phyloP scores from a whole-genome alignment of 2,329 filamentous ascomycete genomes.

The Monilinia laxa region DNA sequence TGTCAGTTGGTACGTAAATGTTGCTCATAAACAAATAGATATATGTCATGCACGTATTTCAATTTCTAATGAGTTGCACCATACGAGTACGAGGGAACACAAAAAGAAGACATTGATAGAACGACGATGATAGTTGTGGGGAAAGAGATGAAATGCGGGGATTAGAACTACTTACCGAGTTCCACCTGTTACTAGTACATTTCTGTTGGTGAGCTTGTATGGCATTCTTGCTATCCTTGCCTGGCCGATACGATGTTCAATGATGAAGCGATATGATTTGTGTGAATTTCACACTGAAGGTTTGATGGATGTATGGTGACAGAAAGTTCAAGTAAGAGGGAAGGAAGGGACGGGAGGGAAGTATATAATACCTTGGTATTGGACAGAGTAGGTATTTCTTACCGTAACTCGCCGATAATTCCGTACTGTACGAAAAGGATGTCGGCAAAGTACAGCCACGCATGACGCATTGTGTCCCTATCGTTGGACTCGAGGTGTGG shows the following conservation, averaged over 20 bases:
- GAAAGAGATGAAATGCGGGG: constrained; percentile 4
- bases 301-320: neutral
- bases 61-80: too few relatives aligned
- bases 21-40: neutral
- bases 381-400: too few relatives aligned
- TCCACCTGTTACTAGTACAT: constrained; percentile 63
- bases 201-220: constrained; percentile 60
- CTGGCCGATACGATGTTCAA: neutral
- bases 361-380: too few relatives aligned
- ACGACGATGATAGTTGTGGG: neutral
- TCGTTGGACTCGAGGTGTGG: neutral
- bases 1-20: neutral
- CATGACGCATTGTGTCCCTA: constrained; percentile 1
- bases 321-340: neutral
- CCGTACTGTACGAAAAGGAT: neutral
- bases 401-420: neutral
- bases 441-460: neutral
- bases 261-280: neutral
- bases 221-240: constrained; percentile 49
- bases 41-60: too few relatives aligned
- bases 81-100: neutral
- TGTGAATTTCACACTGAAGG: too few relatives aligned
- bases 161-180: constrained; percentile 51
- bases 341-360: neutral
- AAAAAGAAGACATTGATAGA: neutral